Conservation (phyloP, 495 filamentous ascomycete species). For the Lentithecium fluviatile region DNA sequence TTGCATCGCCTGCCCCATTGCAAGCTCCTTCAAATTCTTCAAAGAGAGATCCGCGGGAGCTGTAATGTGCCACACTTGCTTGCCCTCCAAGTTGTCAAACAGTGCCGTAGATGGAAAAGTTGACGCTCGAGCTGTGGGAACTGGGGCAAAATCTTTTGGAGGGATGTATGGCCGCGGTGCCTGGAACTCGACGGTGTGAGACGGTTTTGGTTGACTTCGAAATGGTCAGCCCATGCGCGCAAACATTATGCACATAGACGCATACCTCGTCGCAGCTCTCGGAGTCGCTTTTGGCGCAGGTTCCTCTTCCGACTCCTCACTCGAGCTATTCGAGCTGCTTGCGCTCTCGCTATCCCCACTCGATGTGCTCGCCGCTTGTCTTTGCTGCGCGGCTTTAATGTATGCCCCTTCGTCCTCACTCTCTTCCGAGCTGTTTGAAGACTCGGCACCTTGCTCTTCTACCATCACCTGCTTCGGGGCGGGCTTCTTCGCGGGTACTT, state of each 20-base stretch:
- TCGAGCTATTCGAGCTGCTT: conserved; percentile 25
- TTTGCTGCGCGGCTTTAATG: neutral
- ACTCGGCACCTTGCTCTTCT: neutral
- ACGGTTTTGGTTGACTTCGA: conserved; percentile 10
- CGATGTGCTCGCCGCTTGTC: neutral
- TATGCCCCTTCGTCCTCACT: conserved; percentile 7
- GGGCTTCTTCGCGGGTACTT: neutral
- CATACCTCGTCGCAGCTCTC: neutral
- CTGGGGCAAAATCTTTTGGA: conserved; percentile 44
- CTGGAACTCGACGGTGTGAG: conserved; percentile 44
- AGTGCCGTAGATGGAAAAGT: conserved; percentile 27
- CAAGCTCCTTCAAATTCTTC: conserved; percentile 44
- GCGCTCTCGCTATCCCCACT: conserved; percentile 1
- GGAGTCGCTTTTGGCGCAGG: neutral
- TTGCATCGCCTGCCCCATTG: conserved; percentile 39
- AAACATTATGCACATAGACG: too few relatives aligned
- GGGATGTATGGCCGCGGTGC: conserved; percentile 37
- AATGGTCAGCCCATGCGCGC: conserved; percentile 1
- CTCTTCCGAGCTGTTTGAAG: conserved; percentile 16
- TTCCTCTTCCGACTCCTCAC: conserved; percentile 18
- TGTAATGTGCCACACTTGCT: conserved; percentile 58
- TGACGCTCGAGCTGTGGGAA: conserved; percentile 14
- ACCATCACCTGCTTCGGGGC: conserved; percentile 5
- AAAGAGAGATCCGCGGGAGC: conserved; percentile 51
- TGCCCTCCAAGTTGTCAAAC: conserved; percentile 45